Conservation (phyloP, 768 basidiomycete species). For the Boletus vinaceobasis region DNA sequence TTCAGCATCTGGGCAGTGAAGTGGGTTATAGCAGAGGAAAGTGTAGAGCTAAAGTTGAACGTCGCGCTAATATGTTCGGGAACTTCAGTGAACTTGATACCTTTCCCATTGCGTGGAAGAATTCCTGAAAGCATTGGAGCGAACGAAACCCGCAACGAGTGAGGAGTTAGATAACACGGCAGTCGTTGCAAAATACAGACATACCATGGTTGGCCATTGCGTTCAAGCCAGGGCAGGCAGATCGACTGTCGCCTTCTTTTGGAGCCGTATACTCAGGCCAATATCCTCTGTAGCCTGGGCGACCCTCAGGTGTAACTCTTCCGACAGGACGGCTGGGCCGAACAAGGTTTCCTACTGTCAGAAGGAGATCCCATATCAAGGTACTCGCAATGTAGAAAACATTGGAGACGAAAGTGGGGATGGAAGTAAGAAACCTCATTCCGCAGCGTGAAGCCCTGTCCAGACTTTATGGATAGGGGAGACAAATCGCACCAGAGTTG, state of each 20-base stretch:
- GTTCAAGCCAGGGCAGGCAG: constrained; percentile 70
- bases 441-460: background rate
- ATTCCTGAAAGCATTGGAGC: constrained; percentile 38
- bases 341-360: constrained; percentile 15
- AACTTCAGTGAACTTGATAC: constrained; percentile 55
- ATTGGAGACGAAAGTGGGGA: constrained; percentile 7
- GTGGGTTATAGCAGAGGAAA: constrained; percentile 61
- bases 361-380: constrained; percentile 11
- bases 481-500: no score
- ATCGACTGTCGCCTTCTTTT: constrained; percentile 60
- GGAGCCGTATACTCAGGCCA: constrained; percentile 70
- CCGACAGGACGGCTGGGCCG: constrained; percentile 38
- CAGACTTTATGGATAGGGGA: constrained; percentile 39
- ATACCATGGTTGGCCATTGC: constrained; percentile 79
- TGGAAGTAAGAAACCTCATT: constrained; percentile 7
- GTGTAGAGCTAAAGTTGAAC: constrained; percentile 68
- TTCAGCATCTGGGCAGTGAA: constrained; percentile 55
- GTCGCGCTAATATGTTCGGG: constrained; percentile 41
- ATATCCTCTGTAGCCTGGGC: constrained; percentile 52
- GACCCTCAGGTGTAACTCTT: constrained; percentile 48
- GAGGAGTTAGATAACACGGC: background rate
- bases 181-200: constrained; percentile 41
- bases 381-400: background rate
- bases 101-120: constrained; percentile 59
- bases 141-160: background rate